Evolutionary conservation across 2,329 filamentous ascomycete genomes (phyloP), one percentile per base, ranked within the genome.

Genomic region (Pseudopyrenochaeta lycopersici): DNA sequence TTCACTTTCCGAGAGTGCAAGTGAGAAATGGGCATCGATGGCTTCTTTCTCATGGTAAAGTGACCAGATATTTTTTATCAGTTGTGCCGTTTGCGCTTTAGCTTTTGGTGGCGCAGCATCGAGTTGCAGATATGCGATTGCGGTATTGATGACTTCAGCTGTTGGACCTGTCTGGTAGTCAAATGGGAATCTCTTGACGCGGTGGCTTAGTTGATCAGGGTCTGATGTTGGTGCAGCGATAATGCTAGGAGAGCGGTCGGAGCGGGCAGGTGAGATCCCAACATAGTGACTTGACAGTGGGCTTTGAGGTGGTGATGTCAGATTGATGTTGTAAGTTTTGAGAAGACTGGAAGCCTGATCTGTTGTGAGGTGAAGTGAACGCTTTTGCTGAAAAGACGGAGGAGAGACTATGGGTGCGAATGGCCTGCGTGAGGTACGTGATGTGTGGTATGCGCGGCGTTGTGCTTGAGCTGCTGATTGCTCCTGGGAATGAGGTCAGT

Each of bases 21-120:
- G 72, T 4, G 59, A 57, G 14, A 83, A 81, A 55, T 85, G 81
- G 1, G 89, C 75, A 4, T 85, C 80, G 62, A 89, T 85, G 2
- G 87, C 88, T 76, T 91, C 88, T 56, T 88, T 88, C 40, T 82
- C 78, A 39, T 77, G 82, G 76, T 88, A 90, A 1, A 90, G 81
- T 23, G 77, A 74, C 60, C 84, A 81, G 10, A 93, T 79, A 1
- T 76, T 76, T 10, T 78, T 70, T 35, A 90, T 76, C 3, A 90
- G 71, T 9, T 73, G 68, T 7, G 77, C 74, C 5, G 88, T 71
- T 20, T 80, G 74, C 2, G 76, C 71, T 54, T 77, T 76, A 6
- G 80, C 77, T 33, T 76, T 75, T 7, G 75, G 75, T 1, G 79
- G 76, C 2, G 75, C 71, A 7, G 79, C 77, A 20, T 76, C 73